A percentile compares a stretch with the other conserved stretches of the same genome.
These are phyloP conservation scores for Pharnaceum exiguum DNA, from an alignment of 148 eudicot species.

Conservation along the genomic window DNA sequence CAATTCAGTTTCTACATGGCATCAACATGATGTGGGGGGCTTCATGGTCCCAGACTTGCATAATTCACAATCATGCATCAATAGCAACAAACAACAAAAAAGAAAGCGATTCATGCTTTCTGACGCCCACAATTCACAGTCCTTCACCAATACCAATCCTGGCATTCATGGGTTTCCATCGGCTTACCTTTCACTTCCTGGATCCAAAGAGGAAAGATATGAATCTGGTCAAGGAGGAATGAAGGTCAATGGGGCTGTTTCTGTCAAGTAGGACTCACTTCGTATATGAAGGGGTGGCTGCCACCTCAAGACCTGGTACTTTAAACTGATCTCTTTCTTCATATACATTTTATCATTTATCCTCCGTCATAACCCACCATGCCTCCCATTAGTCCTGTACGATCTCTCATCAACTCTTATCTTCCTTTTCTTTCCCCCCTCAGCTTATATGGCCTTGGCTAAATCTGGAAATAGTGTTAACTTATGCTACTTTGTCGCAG, in stretches of 20 bases:
- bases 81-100: slow-evolving; percentile 17
- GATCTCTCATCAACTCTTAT: no score
- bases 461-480: not conserved
- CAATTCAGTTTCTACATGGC: slow-evolving; percentile 15
- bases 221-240: slow-evolving; percentile 29
- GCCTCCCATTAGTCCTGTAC: no score
- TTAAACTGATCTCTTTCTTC: not conserved
- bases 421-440: no score
- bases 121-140: slow-evolving; percentile 17
- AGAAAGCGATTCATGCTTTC: slow-evolving; percentile 13
- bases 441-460: not conserved
- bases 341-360: no score
- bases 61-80: slow-evolving; percentile 16
- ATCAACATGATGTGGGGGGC: slow-evolving; percentile 15
- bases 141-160: slow-evolving; percentile 17
- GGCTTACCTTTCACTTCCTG: slow-evolving; percentile 22
- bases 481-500: slow-evolving; percentile 9
- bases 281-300: slow-evolving; percentile 11
- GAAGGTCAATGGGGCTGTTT: slow-evolving; percentile 32
- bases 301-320: slow-evolving; percentile 1
- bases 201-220: slow-evolving; percentile 19
- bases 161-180: slow-evolving; percentile 25
- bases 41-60: slow-evolving; percentile 19
- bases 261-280: slow-evolving; percentile 24
- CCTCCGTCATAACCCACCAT: not conserved